These are phyloP conservation scores for Pholiota conissans DNA, from an alignment of 768 basidiomycete species.

Conservation along the genomic window DNA sequence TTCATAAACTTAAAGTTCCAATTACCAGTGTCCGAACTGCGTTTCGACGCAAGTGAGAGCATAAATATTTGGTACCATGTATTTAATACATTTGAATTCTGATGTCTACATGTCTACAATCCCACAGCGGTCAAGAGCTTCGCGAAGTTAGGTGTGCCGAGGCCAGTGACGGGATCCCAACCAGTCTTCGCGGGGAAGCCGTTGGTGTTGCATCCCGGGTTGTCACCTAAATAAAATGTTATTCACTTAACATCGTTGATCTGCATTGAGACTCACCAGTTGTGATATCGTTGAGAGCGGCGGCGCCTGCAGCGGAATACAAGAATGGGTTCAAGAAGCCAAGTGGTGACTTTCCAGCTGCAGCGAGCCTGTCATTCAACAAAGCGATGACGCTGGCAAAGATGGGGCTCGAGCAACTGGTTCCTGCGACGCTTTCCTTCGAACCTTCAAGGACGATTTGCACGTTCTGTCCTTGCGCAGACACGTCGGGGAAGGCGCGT, in stretches of 20 bases:
- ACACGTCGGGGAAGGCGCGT: constrained; percentile 51
- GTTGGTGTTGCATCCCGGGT: constrained; percentile 25
- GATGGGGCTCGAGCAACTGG: constrained; percentile 48
- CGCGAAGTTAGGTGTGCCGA: constrained; percentile 36
- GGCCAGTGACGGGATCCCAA: constrained; percentile 42
- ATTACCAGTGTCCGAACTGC: too few relatives aligned
- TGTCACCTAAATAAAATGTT: neutral
- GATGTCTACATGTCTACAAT: neutral
- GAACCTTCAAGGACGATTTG: constrained; percentile 32
- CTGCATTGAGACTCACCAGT: constrained; percentile 25
- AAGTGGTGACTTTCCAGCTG: constrained; percentile 36
- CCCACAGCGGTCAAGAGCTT: constrained; percentile 16
- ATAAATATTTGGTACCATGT: neutral
- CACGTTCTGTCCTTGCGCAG: constrained; percentile 43
- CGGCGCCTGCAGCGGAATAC: constrained; percentile 27
- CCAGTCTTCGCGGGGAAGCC: constrained; percentile 34
- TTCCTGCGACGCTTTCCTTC: constrained; percentile 42
- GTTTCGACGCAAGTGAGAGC: neutral
- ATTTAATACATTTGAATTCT: neutral
- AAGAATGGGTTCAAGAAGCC: constrained; percentile 47
- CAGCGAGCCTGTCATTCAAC: constrained; percentile 52
- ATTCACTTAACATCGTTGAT: constrained; percentile 19
- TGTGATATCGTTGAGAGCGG: constrained; percentile 39
- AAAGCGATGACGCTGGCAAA: constrained; percentile 49
- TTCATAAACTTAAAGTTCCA: too few relatives aligned